These are phyloP conservation scores for Microglena sp. DNA, from an alignment of 139 green algal species.

Conservation along the genomic window DNA sequence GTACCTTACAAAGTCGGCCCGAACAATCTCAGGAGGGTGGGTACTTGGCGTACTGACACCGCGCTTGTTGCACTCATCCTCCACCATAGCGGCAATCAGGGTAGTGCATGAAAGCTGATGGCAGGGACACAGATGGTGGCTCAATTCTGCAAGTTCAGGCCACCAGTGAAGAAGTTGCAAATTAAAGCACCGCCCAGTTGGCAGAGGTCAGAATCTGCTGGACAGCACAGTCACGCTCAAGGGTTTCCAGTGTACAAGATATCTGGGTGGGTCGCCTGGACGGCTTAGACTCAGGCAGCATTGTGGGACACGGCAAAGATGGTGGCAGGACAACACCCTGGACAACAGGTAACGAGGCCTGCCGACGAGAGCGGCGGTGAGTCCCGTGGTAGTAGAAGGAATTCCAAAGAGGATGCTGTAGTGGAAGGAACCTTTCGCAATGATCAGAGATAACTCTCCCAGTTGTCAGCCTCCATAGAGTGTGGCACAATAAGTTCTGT, in stretches of 20 bases:
- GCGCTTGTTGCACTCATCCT: constrained; percentile 61
- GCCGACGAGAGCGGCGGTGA: constrained; percentile 34
- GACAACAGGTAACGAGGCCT: background rate
- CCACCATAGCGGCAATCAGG: constrained; percentile 63
- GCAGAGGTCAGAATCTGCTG: constrained; percentile 73
- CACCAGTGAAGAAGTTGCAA: constrained; percentile 79
- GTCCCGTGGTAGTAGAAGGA: constrained; percentile 43
- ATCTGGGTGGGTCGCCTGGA: constrained; percentile 25
- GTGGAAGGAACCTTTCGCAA: constrained; percentile 66
- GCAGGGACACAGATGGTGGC: constrained; percentile 71
- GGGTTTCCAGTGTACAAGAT: background rate
- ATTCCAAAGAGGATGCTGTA: constrained; percentile 51
- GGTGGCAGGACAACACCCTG: constrained; percentile 65
- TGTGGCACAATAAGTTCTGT: constrained; percentile 50
- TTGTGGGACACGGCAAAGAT: constrained; percentile 76
- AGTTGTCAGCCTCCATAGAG: constrained; percentile 52
- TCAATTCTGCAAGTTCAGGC: constrained; percentile 69
- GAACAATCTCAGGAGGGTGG: constrained; percentile 41
- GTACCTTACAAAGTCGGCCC: constrained; percentile 18
- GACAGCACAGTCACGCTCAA: constrained; percentile 56
- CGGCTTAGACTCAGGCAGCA: constrained; percentile 57
- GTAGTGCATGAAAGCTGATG: constrained; percentile 72
- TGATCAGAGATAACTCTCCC: constrained; percentile 48
- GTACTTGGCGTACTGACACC: constrained; percentile 60
- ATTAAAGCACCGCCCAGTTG: constrained; percentile 71